These are phyloP conservation scores for Ogataea sp. DNA, from an alignment of 805 yeast genomes.

Conservation along the genomic window DNA sequence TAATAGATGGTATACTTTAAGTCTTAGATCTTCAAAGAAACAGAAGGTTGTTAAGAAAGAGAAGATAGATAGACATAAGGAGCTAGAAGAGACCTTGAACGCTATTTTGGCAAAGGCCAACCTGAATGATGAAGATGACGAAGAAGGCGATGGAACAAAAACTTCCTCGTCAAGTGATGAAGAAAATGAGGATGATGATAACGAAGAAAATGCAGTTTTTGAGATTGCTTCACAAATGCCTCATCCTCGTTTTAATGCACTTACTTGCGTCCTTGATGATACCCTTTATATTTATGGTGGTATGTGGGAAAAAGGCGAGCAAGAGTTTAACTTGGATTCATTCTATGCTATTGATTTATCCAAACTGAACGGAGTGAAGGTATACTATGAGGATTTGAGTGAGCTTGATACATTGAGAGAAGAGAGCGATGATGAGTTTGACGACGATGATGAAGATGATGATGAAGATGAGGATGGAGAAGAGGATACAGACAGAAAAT, in stretches of 20 bases:
- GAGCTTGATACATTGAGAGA: slow-evolving; percentile 44
- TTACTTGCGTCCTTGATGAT: slow-evolving; percentile 81
- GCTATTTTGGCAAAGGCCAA: slow-evolving; percentile 68
- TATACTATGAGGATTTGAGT: slow-evolving; percentile 82
- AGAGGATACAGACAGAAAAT: slow-evolving; percentile 32
- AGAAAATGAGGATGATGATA: slow-evolving; percentile 29
- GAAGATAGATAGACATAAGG: slow-evolving; percentile 59
- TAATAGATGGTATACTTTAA: slow-evolving; percentile 80
- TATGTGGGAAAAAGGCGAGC: slow-evolving; percentile 81
- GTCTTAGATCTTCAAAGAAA: slow-evolving; percentile 55
- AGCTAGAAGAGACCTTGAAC: slow-evolving; percentile 75
- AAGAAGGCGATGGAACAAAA: slow-evolving; percentile 26
- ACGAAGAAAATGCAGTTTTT: slow-evolving; percentile 35
- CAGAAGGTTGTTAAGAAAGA: slow-evolving; percentile 33
- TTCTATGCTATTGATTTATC: slow-evolving; percentile 81
- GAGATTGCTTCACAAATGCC: slow-evolving; percentile 61
- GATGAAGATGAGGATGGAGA: slow-evolving; percentile 55
- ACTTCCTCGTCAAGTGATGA: slow-evolving; percentile 25
- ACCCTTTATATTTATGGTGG: slow-evolving; percentile 83
- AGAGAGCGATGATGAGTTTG: slow-evolving; percentile 59
- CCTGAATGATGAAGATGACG: slow-evolving; percentile 47
- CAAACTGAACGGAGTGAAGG: slow-evolving; percentile 78
- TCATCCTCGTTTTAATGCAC: slow-evolving; percentile 82
- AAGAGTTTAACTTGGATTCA: slow-evolving; percentile 76
- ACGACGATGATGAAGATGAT: slow-evolving; percentile 62